Evolutionary conservation across 1,284 basidiomycete genomes (phyloP), one percentile per base, ranked within the genome.

Genomic region (Pisolithus thermaeus): DNA sequence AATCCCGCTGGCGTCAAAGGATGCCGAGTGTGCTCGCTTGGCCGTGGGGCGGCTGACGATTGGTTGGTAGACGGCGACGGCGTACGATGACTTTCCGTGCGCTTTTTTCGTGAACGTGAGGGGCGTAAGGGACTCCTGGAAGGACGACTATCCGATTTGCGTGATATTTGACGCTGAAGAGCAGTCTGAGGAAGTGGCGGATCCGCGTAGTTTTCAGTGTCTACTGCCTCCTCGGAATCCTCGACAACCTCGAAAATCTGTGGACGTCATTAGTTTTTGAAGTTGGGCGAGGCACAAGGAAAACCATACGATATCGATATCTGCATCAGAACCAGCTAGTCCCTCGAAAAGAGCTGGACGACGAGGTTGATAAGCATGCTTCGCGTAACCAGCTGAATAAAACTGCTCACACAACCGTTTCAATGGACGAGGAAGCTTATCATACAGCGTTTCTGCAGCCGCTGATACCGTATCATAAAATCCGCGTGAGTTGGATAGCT

Each of bases 241-340:
- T 86, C 81, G 59, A 89, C 87, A 9, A 93, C 77, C 58, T 93
- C 90, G 62, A 96, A 95, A 11, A 95, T 84, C 76, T 90, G 59
- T 59, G 23, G 37, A 39, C 12, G 45, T n/a, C 16, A 6, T 58
- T 42, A 58, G 41, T 22, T 22, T 39, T 35, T 35, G 36, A 18
- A 18, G 11, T 35, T 3, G 9, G 16, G 25, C 38, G 18, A 35
- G 50, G 38, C n/a, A 35, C 7, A 43, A 20, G 39, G 52, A n/a
- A 40, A 47, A 70, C 81, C 32, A 18, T 60, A 88, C 86, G 8
- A 79, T 77, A 57, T 84, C 84, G 53, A 93, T 90, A 61, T 92
- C 90, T 11, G 79, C 76, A 50, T 79, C 80, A 1, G 83, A 78
- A 1, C 90, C 90, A 30, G 79, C 83, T 27, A 89, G 68, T 22